Percentiles rank a stretch among this genome's conserved stretches.
Conservation (phyloP, 2,329 filamentous ascomycete genomes). For the Alternaria metachromatica region DNA sequence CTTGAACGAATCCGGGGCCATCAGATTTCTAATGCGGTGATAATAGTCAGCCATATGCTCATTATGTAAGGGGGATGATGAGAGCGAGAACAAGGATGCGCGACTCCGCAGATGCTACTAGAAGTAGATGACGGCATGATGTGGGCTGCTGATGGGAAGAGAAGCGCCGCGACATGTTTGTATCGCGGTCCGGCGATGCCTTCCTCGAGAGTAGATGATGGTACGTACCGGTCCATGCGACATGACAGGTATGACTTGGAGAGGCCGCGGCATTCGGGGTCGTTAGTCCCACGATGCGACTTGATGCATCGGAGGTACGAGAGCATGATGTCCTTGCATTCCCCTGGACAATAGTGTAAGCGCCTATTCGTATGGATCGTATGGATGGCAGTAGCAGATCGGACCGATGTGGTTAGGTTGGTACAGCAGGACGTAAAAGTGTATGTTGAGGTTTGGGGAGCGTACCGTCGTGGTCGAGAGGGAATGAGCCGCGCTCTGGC, state of each 20-base stretch:
- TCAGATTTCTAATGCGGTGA: conserved; percentile 69
- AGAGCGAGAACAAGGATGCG: background rate
- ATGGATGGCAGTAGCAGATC: no score
- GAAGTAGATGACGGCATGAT: no score
- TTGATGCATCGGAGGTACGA: conserved; percentile 88
- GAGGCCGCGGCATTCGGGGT: conserved; percentile 80
- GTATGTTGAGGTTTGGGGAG: background rate
- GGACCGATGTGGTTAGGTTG: no score
- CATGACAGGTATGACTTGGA: conserved; percentile 90
- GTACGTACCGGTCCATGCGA: conserved; percentile 87
- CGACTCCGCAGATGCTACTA: conserved; percentile 21
- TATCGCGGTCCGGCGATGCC: background rate
- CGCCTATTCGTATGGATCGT: no score
- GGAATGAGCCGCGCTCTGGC: conserved; percentile 91
- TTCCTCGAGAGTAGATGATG: background rate
- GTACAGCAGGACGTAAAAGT: conserved; percentile 54
- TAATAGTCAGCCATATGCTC: background rate
- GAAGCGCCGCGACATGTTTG: background rate
- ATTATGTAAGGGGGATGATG: conserved; percentile 8
- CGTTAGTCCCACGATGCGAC: conserved; percentile 81
- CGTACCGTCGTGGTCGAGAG: conserved; percentile 88
- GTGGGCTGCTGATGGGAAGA: no score
- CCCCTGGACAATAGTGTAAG: conserved; percentile 63
- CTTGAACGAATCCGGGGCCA: conserved; percentile 94
- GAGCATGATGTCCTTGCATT: conserved; percentile 90